These are phyloP conservation scores for Allomyces macrogynus DNA, from an alignment of 192 early-diverging fungal species.

Conservation along the genomic window DNA sequence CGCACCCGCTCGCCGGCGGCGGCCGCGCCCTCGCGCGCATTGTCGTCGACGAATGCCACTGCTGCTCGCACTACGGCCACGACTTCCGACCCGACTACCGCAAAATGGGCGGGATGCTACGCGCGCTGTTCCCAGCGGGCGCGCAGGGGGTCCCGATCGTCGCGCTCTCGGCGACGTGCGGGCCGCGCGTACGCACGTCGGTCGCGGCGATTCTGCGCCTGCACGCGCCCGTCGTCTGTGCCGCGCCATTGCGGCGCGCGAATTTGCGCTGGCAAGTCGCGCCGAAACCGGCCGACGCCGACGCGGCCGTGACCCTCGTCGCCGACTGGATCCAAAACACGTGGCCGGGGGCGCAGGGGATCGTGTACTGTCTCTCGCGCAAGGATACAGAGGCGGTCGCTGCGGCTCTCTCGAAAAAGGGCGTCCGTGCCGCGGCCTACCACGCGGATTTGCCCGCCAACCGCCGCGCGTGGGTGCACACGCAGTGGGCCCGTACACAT, in stretches of 20 bases:
- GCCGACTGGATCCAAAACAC: constrained; percentile 30
- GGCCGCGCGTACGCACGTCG: constrained; percentile 26
- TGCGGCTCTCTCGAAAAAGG: constrained; percentile 20
- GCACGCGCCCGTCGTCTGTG: constrained; percentile 5
- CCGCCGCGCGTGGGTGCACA: constrained; percentile 16
- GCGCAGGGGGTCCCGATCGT: constrained; percentile 42
- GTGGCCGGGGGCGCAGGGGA: constrained; percentile 29
- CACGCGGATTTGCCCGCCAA: constrained; percentile 39
- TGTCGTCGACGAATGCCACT: constrained; percentile 32
- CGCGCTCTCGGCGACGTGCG: constrained; percentile 60
- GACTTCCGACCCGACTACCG: constrained; percentile 34
- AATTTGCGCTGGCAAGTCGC: constrained; percentile 43
- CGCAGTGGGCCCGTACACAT: constrained; percentile 10
- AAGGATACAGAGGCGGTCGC: constrained; percentile 37
- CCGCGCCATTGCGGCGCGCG: constrained; percentile 5
- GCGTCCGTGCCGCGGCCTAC: constrained; percentile 35
- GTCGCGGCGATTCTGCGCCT: constrained; percentile 29
- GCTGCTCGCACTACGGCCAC: constrained; percentile 25
- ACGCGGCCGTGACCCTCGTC: constrained; percentile 23
- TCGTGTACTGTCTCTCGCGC: constrained; percentile 47
- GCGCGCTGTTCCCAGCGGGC: constrained; percentile 23
- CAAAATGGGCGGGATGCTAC: constrained; percentile 20
- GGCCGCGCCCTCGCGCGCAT: constrained; percentile 17
- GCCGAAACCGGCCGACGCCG: constrained; percentile 16
- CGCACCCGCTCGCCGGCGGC: not conserved